Percentiles rank a stretch among this genome's conserved stretches.
Evolutionary conservation across 2,329 filamentous ascomycete species (phyloP).

Genomic region (Mariannaea sp.): DNA sequence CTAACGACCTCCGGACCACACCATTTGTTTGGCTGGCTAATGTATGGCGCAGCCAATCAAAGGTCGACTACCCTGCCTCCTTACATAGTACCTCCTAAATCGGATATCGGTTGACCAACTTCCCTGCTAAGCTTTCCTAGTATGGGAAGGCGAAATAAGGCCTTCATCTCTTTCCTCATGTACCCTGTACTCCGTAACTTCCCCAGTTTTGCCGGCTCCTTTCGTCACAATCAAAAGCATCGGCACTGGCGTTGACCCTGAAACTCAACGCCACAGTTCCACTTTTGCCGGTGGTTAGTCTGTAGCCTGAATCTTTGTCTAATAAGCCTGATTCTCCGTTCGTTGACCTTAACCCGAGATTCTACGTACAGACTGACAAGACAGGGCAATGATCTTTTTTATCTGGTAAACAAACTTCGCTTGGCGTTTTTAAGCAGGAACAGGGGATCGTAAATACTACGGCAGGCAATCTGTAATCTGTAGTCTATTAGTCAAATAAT

Average conservation of each 20-base stretch:
- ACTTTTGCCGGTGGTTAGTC: constrained; percentile 7
- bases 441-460: too few species aligned
- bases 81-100: neutral
- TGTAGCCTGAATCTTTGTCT: neutral
- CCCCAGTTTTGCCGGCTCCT: constrained; percentile 1
- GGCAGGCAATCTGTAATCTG: too few species aligned
- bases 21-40: constrained; percentile 20
- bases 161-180: constrained; percentile 18
- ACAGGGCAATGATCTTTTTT: too few species aligned
- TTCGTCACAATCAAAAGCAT: constrained; percentile 2
- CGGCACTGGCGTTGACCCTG: constrained; percentile 1
- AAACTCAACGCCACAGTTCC: neutral
- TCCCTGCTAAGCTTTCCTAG: constrained; percentile 11
- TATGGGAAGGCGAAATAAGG: constrained; percentile 13
- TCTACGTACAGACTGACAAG: neutral
- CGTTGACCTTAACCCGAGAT: neutral
- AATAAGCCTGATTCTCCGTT: neutral
- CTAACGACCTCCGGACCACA: constrained; percentile 3
- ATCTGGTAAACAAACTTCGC: too few species aligned
- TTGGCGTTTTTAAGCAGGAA: too few species aligned
- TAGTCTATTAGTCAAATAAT: too few species aligned
- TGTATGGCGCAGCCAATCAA: constrained; percentile 22
- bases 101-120: neutral
- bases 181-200: too few species aligned
- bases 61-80: neutral